Evolutionary conservation across 306 rosid species (phyloP).

Genomic region (Cucurbita moschata): DNA sequence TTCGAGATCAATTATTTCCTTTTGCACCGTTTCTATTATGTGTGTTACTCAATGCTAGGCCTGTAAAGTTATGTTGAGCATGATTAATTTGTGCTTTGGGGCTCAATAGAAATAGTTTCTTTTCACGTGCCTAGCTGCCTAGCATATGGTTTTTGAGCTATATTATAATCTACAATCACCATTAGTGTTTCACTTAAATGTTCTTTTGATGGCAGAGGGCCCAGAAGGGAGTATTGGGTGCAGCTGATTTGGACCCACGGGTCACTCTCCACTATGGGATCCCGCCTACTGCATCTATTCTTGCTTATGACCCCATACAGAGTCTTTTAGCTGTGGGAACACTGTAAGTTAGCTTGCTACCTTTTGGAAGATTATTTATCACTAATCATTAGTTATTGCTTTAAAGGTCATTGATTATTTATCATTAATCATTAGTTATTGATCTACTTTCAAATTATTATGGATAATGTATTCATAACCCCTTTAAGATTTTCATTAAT

Average conservation of each 20-base stretch:
- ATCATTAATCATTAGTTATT: not conserved
- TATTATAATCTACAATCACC: not conserved
- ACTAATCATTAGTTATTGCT: not conserved
- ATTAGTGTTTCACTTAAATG: not conserved
- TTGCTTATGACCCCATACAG: constrained; percentile 61
- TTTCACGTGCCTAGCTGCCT: not conserved
- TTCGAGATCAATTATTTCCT: not conserved
- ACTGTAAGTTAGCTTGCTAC: constrained; percentile 31
- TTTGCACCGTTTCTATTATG: not conserved
- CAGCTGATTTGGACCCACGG: constrained; percentile 36
- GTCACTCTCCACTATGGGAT: constrained; percentile 63
- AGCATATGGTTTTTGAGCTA: not conserved
- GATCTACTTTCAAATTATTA: not conserved
- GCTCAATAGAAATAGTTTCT: not conserved
- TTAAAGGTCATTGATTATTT: not conserved
- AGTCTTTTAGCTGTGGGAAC: constrained; percentile 69
- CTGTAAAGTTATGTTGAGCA: too few relatives aligned
- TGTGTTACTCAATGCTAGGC: too few relatives aligned
- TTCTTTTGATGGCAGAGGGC: constrained; percentile 15
- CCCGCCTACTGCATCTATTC: constrained; percentile 67
- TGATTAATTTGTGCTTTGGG: not conserved
- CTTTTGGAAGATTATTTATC: not conserved
- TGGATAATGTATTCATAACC: not conserved
- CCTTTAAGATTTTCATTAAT: not conserved
- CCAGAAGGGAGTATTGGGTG: constrained; percentile 17